Base-by-base conservation (phyloP, 2,329 filamentous ascomycete species). In the Plectosphaerella plurivora region DNA sequence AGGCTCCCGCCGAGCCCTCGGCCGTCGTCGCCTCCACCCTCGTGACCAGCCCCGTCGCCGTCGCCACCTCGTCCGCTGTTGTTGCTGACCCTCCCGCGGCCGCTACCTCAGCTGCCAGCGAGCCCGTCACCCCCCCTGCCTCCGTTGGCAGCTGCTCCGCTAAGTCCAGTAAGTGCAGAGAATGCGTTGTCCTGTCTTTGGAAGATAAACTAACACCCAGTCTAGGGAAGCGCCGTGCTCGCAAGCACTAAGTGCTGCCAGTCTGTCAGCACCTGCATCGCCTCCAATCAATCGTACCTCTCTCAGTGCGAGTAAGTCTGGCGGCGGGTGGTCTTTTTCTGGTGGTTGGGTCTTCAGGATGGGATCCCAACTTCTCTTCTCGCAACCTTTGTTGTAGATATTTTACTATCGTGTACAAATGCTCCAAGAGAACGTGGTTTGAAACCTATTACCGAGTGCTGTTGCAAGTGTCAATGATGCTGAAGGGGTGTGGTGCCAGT, bases 1-100 rank as follows among this genome's bases (percentile, higher is more conserved):
- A 61, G 47, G 57, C 20, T 61, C 53, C 47, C 67, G 70, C 36
- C 67, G 67, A 45, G 66, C 70, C 63, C 70, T 67, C 65, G 68
- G 66, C 16, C 37, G 37, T 14, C 12, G 16, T 7, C 16, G 37
- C 14, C 15, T 14, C 37, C 10, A 15, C 37, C 16, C 15, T 39
- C 37, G 37, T 16, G 7, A 39, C 15, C 37, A 15, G 16, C 9
- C 37, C 37, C 16, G 15, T 14, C 37, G 37, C 37, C 37, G 37
- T n/a, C 12, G 4, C 37, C 37, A 39, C 37, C 14, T 16, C 37
- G 37, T 10, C 28, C 28, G 28, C 28, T 12, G 37, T 5, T 22
- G 22, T 22, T 22, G 22, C 22, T 5, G 22, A 22, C 3, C 22
- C 22, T 22, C 22, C 37, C 12, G 16, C 15, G 9, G 16, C 14